Conservation (phyloP, 176 grass and related monocot genomes). For the Pontederia crassipes region DNA sequence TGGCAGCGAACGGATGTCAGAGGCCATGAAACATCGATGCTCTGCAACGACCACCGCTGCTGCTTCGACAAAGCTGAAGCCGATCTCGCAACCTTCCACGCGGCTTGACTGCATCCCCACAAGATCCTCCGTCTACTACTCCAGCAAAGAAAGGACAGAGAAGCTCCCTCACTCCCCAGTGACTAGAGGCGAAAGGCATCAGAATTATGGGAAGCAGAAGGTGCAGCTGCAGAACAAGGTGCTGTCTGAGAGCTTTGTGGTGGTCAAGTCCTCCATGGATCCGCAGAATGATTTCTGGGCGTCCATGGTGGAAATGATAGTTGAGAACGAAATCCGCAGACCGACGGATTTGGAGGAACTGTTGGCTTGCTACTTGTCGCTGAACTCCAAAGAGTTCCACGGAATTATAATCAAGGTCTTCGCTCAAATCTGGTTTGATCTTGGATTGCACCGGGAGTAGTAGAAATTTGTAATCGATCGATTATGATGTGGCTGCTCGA, state of each 20-base stretch:
- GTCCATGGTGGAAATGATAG: slow-evolving; percentile 69
- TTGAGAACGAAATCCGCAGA: slow-evolving; percentile 29
- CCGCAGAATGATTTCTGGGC: slow-evolving; percentile 53
- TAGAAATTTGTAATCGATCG: too few species aligned
- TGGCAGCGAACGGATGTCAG: too few species aligned
- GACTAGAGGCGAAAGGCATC: slow-evolving; percentile 26
- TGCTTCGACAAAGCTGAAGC: background rate
- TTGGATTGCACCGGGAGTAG: background rate
- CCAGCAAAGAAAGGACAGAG: slow-evolving; percentile 11
- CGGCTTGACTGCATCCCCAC: slow-evolving; percentile 15
- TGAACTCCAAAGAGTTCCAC: slow-evolving; percentile 63
- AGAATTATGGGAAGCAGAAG: background rate
- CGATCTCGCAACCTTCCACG: too few species aligned
- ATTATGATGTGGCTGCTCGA: too few species aligned
- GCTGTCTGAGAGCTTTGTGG: slow-evolving; percentile 2
- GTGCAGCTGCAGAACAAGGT: background rate
- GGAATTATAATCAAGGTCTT: slow-evolving; percentile 67
- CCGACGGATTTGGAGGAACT: slow-evolving; percentile 45
- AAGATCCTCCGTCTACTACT: slow-evolving; percentile 27
- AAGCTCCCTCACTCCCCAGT: slow-evolving; percentile 15
- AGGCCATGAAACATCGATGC: background rate
- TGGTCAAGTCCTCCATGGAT: slow-evolving; percentile 39
- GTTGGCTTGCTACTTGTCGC: slow-evolving; percentile 47
- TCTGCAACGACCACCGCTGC: background rate
- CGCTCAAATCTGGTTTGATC: slow-evolving; percentile 31